Conservation (phyloP, 257 asterid species). For the Jacaranda mimosifolia region DNA sequence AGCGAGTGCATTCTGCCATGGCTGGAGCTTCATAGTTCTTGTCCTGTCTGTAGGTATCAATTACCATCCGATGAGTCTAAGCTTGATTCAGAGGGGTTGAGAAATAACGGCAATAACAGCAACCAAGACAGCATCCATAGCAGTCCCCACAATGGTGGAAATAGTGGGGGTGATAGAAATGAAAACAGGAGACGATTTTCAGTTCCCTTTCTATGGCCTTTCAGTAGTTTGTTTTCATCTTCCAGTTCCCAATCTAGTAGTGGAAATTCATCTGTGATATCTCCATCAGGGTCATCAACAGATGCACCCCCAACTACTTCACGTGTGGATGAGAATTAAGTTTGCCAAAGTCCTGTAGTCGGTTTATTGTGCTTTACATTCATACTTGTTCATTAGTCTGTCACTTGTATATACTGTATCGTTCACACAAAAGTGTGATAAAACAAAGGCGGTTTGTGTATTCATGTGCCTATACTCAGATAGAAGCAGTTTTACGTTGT, state of each 20-base stretch:
- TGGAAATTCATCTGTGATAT: conserved; percentile 39
- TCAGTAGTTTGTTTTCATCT: conserved; percentile 57
- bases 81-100: conserved; percentile 36
- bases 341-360: not conserved
- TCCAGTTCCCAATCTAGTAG: conserved; percentile 45
- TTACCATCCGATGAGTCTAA: conserved; percentile 66
- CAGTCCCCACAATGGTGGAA: conserved; percentile 2
- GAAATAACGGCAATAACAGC: conserved; percentile 27
- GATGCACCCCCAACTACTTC: conserved; percentile 38
- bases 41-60: conserved; percentile 70
- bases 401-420: not conserved
- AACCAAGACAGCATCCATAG: conserved; percentile 16
- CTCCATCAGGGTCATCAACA: conserved; percentile 33
- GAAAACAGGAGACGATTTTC: conserved; percentile 45
- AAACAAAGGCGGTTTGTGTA: not conserved
- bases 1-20: conserved; percentile 66
- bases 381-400: not conserved
- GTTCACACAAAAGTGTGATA: not conserved
- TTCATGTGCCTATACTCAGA: not conserved
- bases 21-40: conserved; percentile 77
- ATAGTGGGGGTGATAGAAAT: conserved; percentile 40
- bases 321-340: conserved; percentile 42
- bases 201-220: conserved; percentile 64
- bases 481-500: not conserved
- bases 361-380: not conserved